A percentile compares a stretch with the other conserved stretches of the same genome.
phyloP scores from a whole-genome alignment of 768 basidiomycete species.

The Termitomyces sp. region DNA sequence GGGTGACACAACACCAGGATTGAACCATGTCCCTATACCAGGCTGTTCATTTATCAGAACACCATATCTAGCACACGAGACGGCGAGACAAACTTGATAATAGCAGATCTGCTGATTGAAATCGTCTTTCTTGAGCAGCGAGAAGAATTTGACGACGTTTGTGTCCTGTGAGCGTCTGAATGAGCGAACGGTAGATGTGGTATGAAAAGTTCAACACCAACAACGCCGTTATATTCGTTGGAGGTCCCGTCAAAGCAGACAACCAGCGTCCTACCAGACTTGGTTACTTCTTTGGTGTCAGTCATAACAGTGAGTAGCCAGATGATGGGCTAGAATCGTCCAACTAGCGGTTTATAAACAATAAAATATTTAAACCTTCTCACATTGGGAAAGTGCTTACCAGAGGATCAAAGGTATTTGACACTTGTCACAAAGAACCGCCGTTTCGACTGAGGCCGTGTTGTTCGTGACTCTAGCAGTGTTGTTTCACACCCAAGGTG shows the following conservation, averaged over 20 bases:
- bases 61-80: not conserved
- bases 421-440: not conserved
- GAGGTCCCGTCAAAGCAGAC: constrained; percentile 62
- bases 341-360: constrained; percentile 4
- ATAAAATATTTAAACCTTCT: not conserved
- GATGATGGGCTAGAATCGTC: not conserved
- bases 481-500: not conserved
- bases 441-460: too few species aligned
- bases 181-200: not conserved
- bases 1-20: constrained; percentile 65
- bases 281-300: constrained; percentile 10
- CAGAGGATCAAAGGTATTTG: too few species aligned
- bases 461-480: not conserved
- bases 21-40: constrained; percentile 49
- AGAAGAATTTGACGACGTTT: constrained; percentile 27
- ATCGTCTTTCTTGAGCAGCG: constrained; percentile 26
- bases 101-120: constrained; percentile 21
- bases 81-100: constrained; percentile 52
- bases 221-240: constrained; percentile 35
- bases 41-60: constrained; percentile 22
- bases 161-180: constrained; percentile 18
- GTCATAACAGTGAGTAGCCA: constrained; percentile 11
- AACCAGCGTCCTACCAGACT: constrained; percentile 12
- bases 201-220: constrained; percentile 19
- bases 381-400: too few species aligned